phyloP scores from a whole-genome alignment of 2,329 filamentous ascomycete species.

The Penicillium sclerotigenum region DNA sequence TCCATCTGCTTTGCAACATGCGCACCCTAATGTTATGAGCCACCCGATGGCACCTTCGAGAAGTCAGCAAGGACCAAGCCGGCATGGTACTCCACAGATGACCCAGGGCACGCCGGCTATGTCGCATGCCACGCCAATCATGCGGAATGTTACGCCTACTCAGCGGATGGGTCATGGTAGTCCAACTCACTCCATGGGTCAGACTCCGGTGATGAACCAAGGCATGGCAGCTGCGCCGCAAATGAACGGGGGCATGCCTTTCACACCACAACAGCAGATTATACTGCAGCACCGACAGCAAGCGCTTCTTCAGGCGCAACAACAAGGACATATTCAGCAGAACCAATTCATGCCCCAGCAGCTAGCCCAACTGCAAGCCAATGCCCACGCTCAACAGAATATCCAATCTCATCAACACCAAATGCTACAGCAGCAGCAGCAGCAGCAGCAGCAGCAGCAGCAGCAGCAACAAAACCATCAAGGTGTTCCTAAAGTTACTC shows the following conservation, averaged over 20 bases:
- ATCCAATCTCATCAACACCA: slow-evolving; percentile 43
- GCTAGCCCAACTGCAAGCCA: slow-evolving; percentile 43
- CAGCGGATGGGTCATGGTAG: slow-evolving; percentile 48
- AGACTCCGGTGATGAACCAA: slow-evolving; percentile 47
- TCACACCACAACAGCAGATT: slow-evolving; percentile 40
- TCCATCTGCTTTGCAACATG: slow-evolving; percentile 47
- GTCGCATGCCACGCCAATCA: slow-evolving; percentile 47
- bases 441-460: slow-evolving; percentile 29
- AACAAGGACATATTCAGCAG: slow-evolving; percentile 36
- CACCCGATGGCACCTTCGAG: slow-evolving; percentile 46
- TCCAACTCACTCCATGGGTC: slow-evolving; percentile 42
- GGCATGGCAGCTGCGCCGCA: slow-evolving; percentile 42
- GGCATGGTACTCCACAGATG: slow-evolving; percentile 50
- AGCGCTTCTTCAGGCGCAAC: slow-evolving; percentile 39
- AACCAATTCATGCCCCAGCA: slow-evolving; percentile 42
- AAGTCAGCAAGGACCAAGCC: slow-evolving; percentile 47
- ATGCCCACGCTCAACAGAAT: slow-evolving; percentile 46
- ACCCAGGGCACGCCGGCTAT: slow-evolving; percentile 46
- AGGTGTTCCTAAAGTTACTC: slow-evolving; percentile 19
- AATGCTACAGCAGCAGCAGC: slow-evolving; percentile 35
- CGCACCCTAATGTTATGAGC: slow-evolving; percentile 45
- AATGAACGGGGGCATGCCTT: slow-evolving; percentile 33
- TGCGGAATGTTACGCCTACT: slow-evolving; percentile 48
- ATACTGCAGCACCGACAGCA: slow-evolving; percentile 38
- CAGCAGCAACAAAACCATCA: slow-evolving; percentile 22